phyloP scores from a whole-genome alignment of 2,329 filamentous ascomycete species.

The Fusarium pseudoanthophilum region DNA sequence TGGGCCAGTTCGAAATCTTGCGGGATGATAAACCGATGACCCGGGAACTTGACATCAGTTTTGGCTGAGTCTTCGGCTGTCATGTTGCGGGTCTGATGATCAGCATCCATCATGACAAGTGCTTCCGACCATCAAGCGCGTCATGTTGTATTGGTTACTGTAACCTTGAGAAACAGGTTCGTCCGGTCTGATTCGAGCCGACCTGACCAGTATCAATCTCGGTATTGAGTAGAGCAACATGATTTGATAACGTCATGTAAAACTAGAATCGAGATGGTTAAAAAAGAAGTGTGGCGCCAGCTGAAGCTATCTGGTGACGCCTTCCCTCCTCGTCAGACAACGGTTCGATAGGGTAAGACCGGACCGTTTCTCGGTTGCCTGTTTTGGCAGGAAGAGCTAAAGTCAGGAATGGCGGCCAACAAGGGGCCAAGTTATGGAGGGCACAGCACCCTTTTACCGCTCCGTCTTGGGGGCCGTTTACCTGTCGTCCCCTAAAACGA shows the following conservation, averaged over 20 bases:
- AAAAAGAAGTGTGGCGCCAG: conserved; percentile 11
- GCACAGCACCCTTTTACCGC: conserved; percentile 22
- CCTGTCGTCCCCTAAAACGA: conserved; percentile 23
- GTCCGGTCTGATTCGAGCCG: background rate
- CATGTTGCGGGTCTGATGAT: conserved; percentile 22
- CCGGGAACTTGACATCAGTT: conserved; percentile 6
- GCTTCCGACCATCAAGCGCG: background rate
- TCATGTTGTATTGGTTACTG: background rate
- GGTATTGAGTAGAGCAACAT: background rate
- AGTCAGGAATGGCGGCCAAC: conserved; percentile 24
- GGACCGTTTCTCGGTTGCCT: conserved; percentile 34
- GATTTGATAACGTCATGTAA: conserved; percentile 12
- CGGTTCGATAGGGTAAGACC: conserved; percentile 32
- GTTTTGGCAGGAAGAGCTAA: conserved; percentile 28
- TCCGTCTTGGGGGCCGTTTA: conserved; percentile 38
- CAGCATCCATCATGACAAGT: conserved; percentile 15
- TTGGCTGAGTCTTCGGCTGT: conserved; percentile 6
- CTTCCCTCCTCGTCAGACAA: conserved; percentile 20
- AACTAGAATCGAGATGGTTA: conserved; percentile 18
- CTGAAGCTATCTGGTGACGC: conserved; percentile 28
- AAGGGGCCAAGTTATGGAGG: conserved; percentile 11
- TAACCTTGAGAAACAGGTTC: background rate
- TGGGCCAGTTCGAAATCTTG: background rate
- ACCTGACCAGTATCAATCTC: background rate
- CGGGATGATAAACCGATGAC: background rate